phyloP scores from a whole-genome alignment of 306 rosid species.

The Malus sieversii region DNA sequence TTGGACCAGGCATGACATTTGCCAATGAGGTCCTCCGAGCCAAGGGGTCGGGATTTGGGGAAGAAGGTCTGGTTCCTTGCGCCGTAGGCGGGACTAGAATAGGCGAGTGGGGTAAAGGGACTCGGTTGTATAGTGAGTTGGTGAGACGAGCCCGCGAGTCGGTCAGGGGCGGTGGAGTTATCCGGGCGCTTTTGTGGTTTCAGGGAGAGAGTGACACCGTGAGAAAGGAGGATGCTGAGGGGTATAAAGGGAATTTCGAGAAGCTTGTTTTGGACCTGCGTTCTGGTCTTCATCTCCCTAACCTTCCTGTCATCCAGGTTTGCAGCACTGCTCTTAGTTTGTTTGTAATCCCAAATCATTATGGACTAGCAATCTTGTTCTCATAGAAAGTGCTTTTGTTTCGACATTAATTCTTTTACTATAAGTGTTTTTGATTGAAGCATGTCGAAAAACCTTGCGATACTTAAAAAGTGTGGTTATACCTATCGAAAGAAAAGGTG shows the following conservation, averaged over 20 bases:
- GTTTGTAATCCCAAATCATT: background rate
- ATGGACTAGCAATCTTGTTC: no score
- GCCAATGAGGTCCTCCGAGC: slow-evolving; percentile 37
- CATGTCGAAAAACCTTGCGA: no score
- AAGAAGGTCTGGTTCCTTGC: slow-evolving; percentile 59
- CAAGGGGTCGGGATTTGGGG: background rate
- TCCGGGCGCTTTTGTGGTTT: slow-evolving; percentile 48
- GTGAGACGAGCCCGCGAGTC: slow-evolving; percentile 29
- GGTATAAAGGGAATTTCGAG: slow-evolving; percentile 31
- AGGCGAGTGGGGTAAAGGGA: slow-evolving; percentile 37
- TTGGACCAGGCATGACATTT: slow-evolving; percentile 58
- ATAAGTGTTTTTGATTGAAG: no score
- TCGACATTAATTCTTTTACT: no score
- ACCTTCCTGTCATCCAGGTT: slow-evolving; percentile 57
- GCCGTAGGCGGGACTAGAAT: slow-evolving; percentile 54
- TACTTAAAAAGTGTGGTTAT: no score
- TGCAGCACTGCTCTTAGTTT: background rate
- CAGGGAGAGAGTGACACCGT: slow-evolving; percentile 65
- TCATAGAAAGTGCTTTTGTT: no score
- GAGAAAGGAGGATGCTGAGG: slow-evolving; percentile 27
- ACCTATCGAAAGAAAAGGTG: no score
- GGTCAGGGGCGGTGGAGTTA: slow-evolving; percentile 13
- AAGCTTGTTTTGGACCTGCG: slow-evolving; percentile 33
- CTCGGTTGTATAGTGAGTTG: slow-evolving; percentile 27
- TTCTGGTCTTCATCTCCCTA: slow-evolving; percentile 29